Conservation (phyloP, 75 land plant species). For the Pinus tabuliformis region DNA sequence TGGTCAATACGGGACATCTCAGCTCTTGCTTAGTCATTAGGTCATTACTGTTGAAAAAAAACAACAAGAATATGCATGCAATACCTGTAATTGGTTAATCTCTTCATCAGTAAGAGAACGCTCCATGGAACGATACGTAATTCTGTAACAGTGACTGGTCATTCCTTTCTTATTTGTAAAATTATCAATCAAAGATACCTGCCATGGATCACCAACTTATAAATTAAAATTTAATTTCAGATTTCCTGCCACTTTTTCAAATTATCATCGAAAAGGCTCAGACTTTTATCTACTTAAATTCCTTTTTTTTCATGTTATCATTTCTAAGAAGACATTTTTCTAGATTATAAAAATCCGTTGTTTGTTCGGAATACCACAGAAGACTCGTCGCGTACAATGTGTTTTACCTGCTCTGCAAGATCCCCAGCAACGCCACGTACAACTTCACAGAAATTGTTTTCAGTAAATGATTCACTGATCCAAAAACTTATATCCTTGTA, state of each 20-base stretch:
- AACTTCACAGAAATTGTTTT: constrained; percentile 95
- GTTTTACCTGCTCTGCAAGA: constrained; percentile 87
- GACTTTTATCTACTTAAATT: not conserved
- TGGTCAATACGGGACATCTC: too few relatives aligned
- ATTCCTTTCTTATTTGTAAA: constrained; percentile 94
- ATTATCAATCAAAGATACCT: constrained; percentile 80
- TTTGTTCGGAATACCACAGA: not conserved
- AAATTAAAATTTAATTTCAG: not conserved
- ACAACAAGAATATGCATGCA: not conserved
- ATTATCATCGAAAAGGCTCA: not conserved
- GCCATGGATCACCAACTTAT: constrained; percentile 9
- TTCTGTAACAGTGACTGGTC: constrained; percentile 94
- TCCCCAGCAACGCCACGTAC: constrained; percentile 97
- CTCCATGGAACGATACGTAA: constrained; percentile 94
- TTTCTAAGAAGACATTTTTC: not conserved
- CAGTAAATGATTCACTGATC: constrained; percentile 90
- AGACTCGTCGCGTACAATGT: not conserved
- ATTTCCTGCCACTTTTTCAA: not conserved
- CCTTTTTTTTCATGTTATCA: not conserved
- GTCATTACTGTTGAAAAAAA: too few relatives aligned
- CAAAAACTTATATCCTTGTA: constrained; percentile 98
- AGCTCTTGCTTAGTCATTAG: too few relatives aligned
- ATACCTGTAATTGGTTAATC: constrained; percentile 82
- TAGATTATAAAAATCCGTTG: not conserved
- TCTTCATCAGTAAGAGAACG: constrained; percentile 98